Base-by-base conservation (phyloP, 2,329 filamentous ascomycete genomes). In the Nothomitra cinnamomea region DNA sequence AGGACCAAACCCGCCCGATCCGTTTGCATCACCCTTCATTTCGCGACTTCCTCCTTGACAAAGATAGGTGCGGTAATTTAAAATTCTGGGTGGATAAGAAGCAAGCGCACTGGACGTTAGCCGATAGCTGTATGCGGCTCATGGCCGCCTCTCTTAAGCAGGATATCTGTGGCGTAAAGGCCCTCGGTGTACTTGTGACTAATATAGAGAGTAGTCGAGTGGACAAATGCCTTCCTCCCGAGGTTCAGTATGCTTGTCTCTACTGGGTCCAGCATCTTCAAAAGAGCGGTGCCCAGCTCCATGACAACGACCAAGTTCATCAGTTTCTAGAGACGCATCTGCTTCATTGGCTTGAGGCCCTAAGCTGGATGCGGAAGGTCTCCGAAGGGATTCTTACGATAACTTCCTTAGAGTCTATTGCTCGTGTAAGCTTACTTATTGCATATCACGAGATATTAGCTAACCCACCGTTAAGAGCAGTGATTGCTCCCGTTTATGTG, bases 301-400 rank as follows among this genome's bases (percentile, higher is more conserved):
- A 51, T 56, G 60, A 66, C 57, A 55, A 56, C 19, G 59, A 62
- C 47, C 24, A 58, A 25, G 61, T 63, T 3, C 56, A 69, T 51
- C 1, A 51, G 0, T 73, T 73, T 56, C 58, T 73, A 3, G 55
- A 60, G 12, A 10, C 56, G 13, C 65, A 71, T 57, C 61, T 72
- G 51, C 66, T 72, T 2, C 60, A 72, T 52, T 73, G 68, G 70
- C 59, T 74, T 2, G 70, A 74, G 54, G 65, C 67, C 32, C 61
- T 72, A 1, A 67, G 67, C 47, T 61, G 70, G 3, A 55, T 68
- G 15, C 47, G 53, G 8, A 56, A 58, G 38, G 57, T 64, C 5
- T 56, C 57, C 6, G 47, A 59, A 54, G 66, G 59, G 1, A 49
- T 65, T 2, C 19, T 57, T 8, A 53, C 59, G 8, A 56, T 66